Evolutionary conservation across 2,329 filamentous ascomycete genomes (phyloP), one percentile per base, ranked within the genome.

Genomic region (Sarocladium kiliense): DNA sequence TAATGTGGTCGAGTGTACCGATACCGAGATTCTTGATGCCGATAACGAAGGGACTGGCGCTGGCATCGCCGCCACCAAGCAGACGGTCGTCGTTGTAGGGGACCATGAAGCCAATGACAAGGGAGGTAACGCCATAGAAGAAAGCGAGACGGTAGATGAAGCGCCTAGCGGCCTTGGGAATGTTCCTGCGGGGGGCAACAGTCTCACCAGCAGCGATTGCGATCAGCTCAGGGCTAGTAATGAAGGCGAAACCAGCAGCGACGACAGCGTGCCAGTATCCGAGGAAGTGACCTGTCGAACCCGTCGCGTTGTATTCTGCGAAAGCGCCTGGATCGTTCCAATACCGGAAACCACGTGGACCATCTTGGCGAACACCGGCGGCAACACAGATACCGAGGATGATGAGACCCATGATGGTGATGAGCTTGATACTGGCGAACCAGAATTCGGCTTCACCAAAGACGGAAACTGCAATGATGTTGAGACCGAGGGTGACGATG

Each of bases 21-120:
- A 92, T 89, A 11, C 81, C 77, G 4, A 86, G 77, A 21, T 80
- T 74, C 65, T 84, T 77, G 71, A 90, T 89, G 30, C 86, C 86
- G 60, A 85, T 80, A 53, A 85, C 82, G 68, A 85, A 83, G 1
- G 85, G 85, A 30, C 80, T 85, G 2, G 82, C 79, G 9, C 76
- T 78, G 9, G 83, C 64, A 62, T 80, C 74, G 71, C 39, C 19
- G 50, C 76, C 78, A 32, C 72, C 72, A 3, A 84, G 77, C 59
- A 93, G 77, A 7, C 77, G 76, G 0, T 72, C 59, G 61, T 92
- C 82, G 58, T 89, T 77, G 64, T 84, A 87, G 1, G 90, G 77
- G 6, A 83, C 80, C 55, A 86, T 74, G 62, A 82, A 75, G 54
- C 84, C 83, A 44, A 87, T 79, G 58, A 85, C 71, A 59, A 87